Conservation (phyloP, 179 eudicot species). For the Gypsophila paniculata region DNA sequence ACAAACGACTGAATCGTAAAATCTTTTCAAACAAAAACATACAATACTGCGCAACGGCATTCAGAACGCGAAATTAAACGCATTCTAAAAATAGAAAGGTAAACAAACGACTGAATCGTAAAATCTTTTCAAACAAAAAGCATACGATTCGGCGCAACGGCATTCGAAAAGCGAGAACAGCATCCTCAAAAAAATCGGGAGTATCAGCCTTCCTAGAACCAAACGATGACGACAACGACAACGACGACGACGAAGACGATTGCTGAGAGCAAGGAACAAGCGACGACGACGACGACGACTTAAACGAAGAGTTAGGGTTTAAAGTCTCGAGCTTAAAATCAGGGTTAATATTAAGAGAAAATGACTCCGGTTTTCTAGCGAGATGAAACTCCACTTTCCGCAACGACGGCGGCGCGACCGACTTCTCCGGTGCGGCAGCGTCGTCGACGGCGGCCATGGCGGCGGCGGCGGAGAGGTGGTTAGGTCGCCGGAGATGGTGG, state of each 20-base stretch:
- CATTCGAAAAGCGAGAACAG: constrained; percentile 47
- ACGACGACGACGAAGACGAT: background rate
- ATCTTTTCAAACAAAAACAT: too few species aligned
- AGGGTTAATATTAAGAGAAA: constrained; percentile 30
- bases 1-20: too few species aligned
- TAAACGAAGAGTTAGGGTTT: constrained; percentile 37
- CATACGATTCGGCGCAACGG: constrained; percentile 73
- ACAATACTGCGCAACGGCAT: too few species aligned
- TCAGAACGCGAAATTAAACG: too few species aligned
- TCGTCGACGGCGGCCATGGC: constrained; percentile 6
- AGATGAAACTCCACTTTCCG: constrained; percentile 49
- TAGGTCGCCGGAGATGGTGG: background rate
- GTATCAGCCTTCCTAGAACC: constrained; percentile 28
- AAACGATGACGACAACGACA: constrained; percentile 6
- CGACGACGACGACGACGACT: constrained; percentile 8
- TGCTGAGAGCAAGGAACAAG: constrained; percentile 6
- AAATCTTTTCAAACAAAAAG: background rate
- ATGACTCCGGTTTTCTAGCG: constrained; percentile 42
- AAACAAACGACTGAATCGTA: too few species aligned
- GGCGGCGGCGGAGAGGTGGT: background rate
- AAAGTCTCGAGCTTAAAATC: constrained; percentile 56
- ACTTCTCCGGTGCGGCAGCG: background rate
- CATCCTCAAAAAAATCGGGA: constrained; percentile 31
- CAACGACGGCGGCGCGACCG: background rate
- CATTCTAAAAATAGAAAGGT: too few species aligned